Evolutionary conservation across 192 early-diverging fungal genomes (phyloP), one percentile per base, ranked within the genome.

Genomic region (Haplosporangium gracile): DNA sequence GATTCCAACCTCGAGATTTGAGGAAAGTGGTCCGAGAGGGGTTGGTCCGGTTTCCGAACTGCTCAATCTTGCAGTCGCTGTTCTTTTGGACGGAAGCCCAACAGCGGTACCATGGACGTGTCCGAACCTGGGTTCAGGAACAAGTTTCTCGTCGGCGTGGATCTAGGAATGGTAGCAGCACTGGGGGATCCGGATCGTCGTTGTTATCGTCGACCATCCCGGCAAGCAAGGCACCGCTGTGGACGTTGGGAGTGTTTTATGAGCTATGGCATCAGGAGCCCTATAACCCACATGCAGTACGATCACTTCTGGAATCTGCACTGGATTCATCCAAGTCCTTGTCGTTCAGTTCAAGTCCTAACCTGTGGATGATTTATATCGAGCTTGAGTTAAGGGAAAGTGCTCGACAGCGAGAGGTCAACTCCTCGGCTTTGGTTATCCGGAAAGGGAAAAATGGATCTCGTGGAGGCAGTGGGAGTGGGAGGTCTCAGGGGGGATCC

Each of bases 241-340:
- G 84, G 84, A 75, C 81, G 0, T 75, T 86, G 77, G 84, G 84
- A 22, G 11, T 86, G 72, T 86, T 77, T 73, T 86, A 86, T 68
- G 84, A 86, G 71, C 76, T 86, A 22, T 86, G 84, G 84, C 75
- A 78, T 53, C 84, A 81, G 63, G 84, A 86, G 32, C 79, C 84
- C 5, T 81, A 81, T 40, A 70, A 75, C 74, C 70, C 70, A 10
- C 45, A 74, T 69, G 34, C 72, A 24, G 75, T 74, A 16, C 82
- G 82, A 26, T 75, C 84, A 24, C 20, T 86, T 9, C 72, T 86
- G 22, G 84, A 86, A n/a, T 74, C 75, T 3, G 79, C 76, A 26
- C 72, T 86, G 38, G 84, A 81, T 9, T 81, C 84, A 5, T 73
- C 79, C 42, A 80, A 55, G 10, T 43, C 75, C 4, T 32, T 47